Conservation (phyloP, 177 flowering plant genomes). For the Vitis hybrid region DNA sequence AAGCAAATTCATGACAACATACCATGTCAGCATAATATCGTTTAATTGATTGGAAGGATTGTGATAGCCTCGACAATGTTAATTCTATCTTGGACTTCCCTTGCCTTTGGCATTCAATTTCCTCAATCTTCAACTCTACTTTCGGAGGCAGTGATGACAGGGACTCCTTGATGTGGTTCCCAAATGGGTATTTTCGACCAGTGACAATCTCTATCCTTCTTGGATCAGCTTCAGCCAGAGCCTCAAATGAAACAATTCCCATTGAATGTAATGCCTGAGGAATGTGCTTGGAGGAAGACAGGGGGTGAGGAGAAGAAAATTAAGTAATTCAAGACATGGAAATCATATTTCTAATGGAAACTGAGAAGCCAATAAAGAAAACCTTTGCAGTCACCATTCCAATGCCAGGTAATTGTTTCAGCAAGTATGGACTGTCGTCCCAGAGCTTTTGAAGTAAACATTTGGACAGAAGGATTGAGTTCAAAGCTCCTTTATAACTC, state of each 20-base stretch:
- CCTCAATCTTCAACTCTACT: constrained; percentile 67
- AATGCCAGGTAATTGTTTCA: constrained; percentile 93
- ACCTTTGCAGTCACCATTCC: constrained; percentile 99
- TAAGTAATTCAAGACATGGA: neutral
- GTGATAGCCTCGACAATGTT: constrained; percentile 68
- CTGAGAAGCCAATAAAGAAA: constrained; percentile 1
- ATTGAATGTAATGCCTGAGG: constrained; percentile 78
- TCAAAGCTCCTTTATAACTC: constrained; percentile 72
- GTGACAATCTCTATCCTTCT: constrained; percentile 92
- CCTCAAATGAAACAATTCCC: constrained; percentile 75
- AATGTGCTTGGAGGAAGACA: neutral
- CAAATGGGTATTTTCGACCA: constrained; percentile 93
- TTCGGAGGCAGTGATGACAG: constrained; percentile 77
- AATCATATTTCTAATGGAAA: neutral
- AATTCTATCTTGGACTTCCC: constrained; percentile 63
- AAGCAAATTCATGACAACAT: constrained; percentile 13
- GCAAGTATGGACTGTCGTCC: constrained; percentile 91
- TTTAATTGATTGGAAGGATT: constrained; percentile 47
- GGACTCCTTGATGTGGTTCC: constrained; percentile 92
- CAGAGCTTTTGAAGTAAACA: constrained; percentile 87
- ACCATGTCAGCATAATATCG: constrained; percentile 94
- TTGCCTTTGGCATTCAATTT: constrained; percentile 51
- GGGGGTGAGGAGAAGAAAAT: neutral
- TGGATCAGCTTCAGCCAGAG: constrained; percentile 85
- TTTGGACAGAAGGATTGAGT: constrained; percentile 70